Evolutionary conservation across 2,329 filamentous ascomycete genomes (phyloP).

Genomic region (Davidsoniella australis): DNA sequence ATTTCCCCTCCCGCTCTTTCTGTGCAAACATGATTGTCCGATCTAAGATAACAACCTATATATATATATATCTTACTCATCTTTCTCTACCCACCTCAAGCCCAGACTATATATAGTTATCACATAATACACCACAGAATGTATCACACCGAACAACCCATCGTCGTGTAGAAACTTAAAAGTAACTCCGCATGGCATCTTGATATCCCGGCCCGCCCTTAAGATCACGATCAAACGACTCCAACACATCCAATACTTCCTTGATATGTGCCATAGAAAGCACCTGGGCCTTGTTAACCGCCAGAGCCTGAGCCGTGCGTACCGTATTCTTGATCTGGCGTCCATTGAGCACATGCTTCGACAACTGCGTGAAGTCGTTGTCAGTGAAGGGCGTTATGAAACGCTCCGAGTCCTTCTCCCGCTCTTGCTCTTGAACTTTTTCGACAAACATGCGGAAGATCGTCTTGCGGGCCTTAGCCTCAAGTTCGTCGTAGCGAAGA

Average conservation of each 20-base stretch:
- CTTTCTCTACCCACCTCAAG: too few species aligned
- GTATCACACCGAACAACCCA: too few species aligned
- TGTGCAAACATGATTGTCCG: too few species aligned
- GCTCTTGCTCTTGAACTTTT: conserved; percentile 47
- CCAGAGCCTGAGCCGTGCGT: conserved; percentile 47
- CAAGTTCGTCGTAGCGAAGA: conserved; percentile 61
- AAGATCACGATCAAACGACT: conserved; percentile 68
- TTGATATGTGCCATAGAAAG: conserved; percentile 66
- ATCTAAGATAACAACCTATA: too few species aligned
- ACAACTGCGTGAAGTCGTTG: conserved; percentile 23
- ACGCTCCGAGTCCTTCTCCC: background rate
- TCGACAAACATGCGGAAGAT: conserved; percentile 78
- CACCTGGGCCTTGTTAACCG: conserved; percentile 53
- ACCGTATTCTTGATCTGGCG: conserved; percentile 37
- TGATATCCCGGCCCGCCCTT: conserved; percentile 65
- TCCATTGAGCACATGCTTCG: conserved; percentile 26
- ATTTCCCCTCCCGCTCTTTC: too few species aligned
- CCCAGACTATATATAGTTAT: too few species aligned
- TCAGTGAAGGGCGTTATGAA: conserved; percentile 15
- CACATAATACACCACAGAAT: too few species aligned
- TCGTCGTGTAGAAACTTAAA: conserved; percentile 20
- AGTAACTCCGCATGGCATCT: conserved; percentile 73
- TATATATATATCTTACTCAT: too few species aligned
- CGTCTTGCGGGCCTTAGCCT: conserved; percentile 51
- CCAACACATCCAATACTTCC: conserved; percentile 67